Evolutionary conservation across 2,329 filamentous ascomycete genomes (phyloP).

Genomic region (Huntiella moniliformis): DNA sequence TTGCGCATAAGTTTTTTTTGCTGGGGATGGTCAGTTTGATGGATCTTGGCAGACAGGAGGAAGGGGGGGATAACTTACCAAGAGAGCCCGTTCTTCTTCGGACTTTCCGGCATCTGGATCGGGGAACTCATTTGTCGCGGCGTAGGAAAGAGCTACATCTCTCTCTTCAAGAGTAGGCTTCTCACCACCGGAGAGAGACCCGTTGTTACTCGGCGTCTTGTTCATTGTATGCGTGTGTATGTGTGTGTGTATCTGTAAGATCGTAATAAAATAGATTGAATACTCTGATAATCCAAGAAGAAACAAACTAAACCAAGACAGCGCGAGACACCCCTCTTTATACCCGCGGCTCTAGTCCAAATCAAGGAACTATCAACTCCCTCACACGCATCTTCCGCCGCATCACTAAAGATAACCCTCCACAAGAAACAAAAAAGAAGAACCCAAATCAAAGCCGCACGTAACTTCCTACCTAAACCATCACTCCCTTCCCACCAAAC

Average conservation of each 20-base stretch:
- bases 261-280: background rate
- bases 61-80: conserved; percentile 27
- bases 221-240: background rate
- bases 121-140: conserved; percentile 2
- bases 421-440: no score
- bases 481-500: background rate
- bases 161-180: conserved; percentile 5
- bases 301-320: no score
- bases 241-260: no score
- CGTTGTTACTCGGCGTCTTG: conserved; percentile 8
- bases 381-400: background rate
- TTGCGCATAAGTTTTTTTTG: conserved; percentile 43
- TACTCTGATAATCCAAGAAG: no score
- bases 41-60: background rate
- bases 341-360: background rate
- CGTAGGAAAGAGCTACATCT: background rate
- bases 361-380: background rate
- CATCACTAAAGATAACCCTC: no score
- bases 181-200: conserved; percentile 7
- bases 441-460: background rate
- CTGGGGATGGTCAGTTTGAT: conserved; percentile 19
- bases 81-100: conserved; percentile 39
- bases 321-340: no score
- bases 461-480: background rate
- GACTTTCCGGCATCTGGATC: conserved; percentile 42